Conservation (phyloP, 257 asterid species). For the Solanum stenotomum region DNA sequence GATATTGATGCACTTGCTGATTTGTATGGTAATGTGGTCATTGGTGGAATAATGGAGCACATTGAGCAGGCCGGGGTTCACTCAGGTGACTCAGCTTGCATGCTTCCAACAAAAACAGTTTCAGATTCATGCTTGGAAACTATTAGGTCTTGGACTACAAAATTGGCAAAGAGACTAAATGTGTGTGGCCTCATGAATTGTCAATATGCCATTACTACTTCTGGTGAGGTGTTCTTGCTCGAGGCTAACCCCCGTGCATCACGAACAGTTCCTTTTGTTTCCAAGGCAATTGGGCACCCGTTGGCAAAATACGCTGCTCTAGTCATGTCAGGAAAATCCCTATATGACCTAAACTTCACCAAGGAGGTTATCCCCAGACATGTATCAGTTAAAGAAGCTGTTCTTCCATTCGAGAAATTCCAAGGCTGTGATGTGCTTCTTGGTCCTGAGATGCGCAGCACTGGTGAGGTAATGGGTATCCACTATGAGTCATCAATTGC, state of each 20-base stretch:
- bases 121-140: conserved; percentile 64
- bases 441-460: conserved; percentile 99
- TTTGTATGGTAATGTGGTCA: conserved; percentile 75
- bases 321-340: conserved; percentile 92
- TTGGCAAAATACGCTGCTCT: conserved; percentile 93
- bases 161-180: conserved; percentile 64
- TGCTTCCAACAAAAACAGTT: conserved; percentile 81
- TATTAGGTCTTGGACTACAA: conserved; percentile 78
- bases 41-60: conserved; percentile 99
- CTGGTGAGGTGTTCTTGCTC: conserved; percentile 84
- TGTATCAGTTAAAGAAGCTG: conserved; percentile 91
- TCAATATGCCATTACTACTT: conserved; percentile 75
- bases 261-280: conserved; percentile 90
- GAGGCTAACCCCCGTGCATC: conserved; percentile 98
- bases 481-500: conserved; percentile 58
- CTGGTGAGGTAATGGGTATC: conserved; percentile 98
- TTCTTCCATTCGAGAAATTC: conserved; percentile 92
- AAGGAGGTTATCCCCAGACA: conserved; percentile 75
- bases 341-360: conserved; percentile 60
- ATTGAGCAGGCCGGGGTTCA: conserved; percentile 98
- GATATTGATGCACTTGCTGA: conserved; percentile 84
- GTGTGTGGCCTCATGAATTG: conserved; percentile 95
- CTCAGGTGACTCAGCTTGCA: conserved; percentile 96
- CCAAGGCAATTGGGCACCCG: conserved; percentile 95
- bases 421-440: conserved; percentile 89